Conservation (phyloP, 2,329 filamentous ascomycete species). For the Emergomyces africanus region DNA sequence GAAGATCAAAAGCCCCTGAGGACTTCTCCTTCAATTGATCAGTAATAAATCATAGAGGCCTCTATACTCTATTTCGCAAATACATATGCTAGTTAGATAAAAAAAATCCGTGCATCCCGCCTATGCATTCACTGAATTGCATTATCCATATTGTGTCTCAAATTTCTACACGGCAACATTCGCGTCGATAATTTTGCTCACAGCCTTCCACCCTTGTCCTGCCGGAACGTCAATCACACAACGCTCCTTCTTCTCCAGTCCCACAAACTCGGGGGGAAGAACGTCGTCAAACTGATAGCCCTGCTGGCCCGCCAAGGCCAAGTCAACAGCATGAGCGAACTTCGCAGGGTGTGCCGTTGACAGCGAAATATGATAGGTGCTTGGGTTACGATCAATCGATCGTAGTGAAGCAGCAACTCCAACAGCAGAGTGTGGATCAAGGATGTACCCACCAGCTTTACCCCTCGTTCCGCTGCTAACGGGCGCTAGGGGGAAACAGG, state of each 20-base stretch:
- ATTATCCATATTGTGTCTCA: not conserved
- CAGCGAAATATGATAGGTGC: slow-evolving; percentile 61
- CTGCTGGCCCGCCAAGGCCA: slow-evolving; percentile 58
- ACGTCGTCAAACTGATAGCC: slow-evolving; percentile 69
- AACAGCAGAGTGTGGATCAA: slow-evolving; percentile 88
- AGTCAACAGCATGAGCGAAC: slow-evolving; percentile 73
- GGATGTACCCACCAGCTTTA: slow-evolving; percentile 54
- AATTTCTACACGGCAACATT: slow-evolving; percentile 43
- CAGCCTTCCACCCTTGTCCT: slow-evolving; percentile 54
- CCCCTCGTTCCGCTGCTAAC: slow-evolving; percentile 21
- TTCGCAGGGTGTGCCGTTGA: slow-evolving; percentile 95
- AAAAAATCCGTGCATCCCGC: not conserved
- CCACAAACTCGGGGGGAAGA: slow-evolving; percentile 68
- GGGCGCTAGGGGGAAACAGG: slow-evolving; percentile 39
- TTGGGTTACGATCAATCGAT: slow-evolving; percentile 45
- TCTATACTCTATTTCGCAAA: not conserved
- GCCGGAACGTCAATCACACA: slow-evolving; percentile 57
- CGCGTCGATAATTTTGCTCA: slow-evolving; percentile 60
- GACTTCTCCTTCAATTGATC: not conserved
- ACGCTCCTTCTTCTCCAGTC: slow-evolving; percentile 62
- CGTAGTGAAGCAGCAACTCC: slow-evolving; percentile 65
- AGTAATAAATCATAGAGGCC: not conserved
- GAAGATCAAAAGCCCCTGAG: not conserved
- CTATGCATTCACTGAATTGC: not conserved
- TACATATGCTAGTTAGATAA: not conserved